Percentiles rank a stretch among this genome's conserved stretches.
These are phyloP conservation scores for Russula sp. DNA, from an alignment of 768 basidiomycete genomes.

Conservation along the genomic window DNA sequence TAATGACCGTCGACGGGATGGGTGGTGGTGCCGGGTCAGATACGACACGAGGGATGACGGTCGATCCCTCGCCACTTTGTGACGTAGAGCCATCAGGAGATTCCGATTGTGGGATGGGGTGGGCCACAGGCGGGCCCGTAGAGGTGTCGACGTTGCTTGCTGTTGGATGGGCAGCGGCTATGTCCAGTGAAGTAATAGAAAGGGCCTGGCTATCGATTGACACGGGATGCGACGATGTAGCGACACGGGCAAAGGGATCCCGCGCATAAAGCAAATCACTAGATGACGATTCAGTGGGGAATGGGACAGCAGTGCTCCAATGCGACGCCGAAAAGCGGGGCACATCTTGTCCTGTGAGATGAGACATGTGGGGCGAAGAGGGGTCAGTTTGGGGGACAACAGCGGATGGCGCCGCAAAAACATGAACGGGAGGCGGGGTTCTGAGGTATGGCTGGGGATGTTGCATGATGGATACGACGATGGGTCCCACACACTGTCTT, in stretches of 20 bases:
- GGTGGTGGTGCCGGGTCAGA: neutral
- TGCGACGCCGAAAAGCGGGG: neutral
- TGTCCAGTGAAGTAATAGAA: neutral
- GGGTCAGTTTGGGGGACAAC: neutral
- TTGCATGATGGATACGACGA: slow-evolving; percentile 15
- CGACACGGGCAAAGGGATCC: neutral
- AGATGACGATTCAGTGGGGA: neutral
- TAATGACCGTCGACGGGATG: neutral
- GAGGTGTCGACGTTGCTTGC: neutral
- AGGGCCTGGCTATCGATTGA: neutral
- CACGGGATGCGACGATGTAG: neutral
- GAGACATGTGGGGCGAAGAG: neutral
- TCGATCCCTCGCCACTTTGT: neutral
- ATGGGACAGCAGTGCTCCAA: neutral
- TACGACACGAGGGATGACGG: neutral
- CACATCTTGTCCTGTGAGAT: no score
- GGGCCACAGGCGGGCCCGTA: no score
- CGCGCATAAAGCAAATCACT: neutral
- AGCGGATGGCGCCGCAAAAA: neutral
- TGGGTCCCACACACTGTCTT: neutral
- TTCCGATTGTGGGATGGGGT: neutral
- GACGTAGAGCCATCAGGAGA: neutral
- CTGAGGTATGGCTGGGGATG: neutral
- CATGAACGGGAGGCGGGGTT: neutral
- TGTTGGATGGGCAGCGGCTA: neutral